Percentiles rank a stretch among this genome's conserved stretches.
Conservation (phyloP, 306 rosid species). For the Cyclanthera cordifolia region DNA sequence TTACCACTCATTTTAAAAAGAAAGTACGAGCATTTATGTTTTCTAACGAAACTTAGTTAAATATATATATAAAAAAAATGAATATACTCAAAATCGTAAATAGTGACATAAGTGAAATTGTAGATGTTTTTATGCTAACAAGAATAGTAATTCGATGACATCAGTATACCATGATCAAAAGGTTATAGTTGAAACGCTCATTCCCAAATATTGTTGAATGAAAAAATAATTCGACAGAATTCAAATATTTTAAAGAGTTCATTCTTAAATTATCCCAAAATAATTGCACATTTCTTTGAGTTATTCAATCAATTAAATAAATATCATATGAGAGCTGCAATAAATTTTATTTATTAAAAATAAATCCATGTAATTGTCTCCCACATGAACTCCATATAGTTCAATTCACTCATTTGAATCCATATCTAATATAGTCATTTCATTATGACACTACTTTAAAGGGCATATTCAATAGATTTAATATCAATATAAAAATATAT, state of each 20-base stretch:
- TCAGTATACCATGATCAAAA: too few relatives aligned
- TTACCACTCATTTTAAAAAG: neutral
- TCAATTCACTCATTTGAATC: too few relatives aligned
- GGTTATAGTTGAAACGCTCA: too few relatives aligned
- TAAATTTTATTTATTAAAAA: neutral
- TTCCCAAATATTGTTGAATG: too few relatives aligned
- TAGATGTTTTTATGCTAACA: too few relatives aligned
- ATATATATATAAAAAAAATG: neutral
- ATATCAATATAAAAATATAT: too few relatives aligned
- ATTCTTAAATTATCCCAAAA: neutral
- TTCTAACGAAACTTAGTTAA: neutral
- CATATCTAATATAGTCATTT: too few relatives aligned
- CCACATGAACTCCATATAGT: neutral
- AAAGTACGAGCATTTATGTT: neutral
- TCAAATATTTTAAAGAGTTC: neutral
- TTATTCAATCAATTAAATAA: neutral
- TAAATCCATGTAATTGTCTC: neutral
- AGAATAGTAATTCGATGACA: too few relatives aligned
- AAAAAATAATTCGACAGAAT: too few relatives aligned
- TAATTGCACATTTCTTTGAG: neutral
- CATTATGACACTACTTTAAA: too few relatives aligned
- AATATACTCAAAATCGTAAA: neutral
- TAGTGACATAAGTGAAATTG: neutral
- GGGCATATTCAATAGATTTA: too few relatives aligned
- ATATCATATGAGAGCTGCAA: neutral